These are phyloP conservation scores for Geotrichum carabidarum DNA, from an alignment of 1,139 yeast species.

Conservation along the genomic window DNA sequence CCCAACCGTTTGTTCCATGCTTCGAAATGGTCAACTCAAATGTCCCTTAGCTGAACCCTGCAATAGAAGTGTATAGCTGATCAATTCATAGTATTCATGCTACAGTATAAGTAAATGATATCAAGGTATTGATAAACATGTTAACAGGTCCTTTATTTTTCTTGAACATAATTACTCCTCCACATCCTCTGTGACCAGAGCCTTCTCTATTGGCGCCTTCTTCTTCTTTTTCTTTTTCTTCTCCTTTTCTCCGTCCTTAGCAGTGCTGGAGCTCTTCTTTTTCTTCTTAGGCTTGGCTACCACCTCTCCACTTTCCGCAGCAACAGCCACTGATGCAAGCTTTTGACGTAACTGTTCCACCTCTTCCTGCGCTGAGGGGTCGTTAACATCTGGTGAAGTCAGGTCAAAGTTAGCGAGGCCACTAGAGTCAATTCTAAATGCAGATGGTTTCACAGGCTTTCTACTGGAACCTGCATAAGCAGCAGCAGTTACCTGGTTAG, in stretches of 20 bases:
- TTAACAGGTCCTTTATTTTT: no score
- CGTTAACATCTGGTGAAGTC: conserved; percentile 15
- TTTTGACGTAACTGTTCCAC: conserved; percentile 27
- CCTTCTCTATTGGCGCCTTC: not conserved
- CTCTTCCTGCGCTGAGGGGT: conserved; percentile 19
- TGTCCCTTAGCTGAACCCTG: no score
- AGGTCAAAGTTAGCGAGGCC: conserved; percentile 21
- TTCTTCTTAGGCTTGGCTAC: conserved; percentile 28
- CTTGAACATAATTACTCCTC: not conserved
- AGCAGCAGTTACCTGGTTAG: conserved; percentile 4
- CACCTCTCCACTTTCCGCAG: conserved; percentile 19
- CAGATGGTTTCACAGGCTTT: conserved; percentile 19
- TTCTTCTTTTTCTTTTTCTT: conserved; percentile 21
- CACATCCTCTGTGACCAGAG: not conserved
- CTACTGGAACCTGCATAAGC: conserved; percentile 8
- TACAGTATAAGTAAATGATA: no score
- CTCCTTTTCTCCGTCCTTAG: conserved; percentile 18
- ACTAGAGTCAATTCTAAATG: conserved; percentile 25
- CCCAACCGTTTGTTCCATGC: no score
- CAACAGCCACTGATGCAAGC: conserved; percentile 12
- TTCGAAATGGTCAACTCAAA: no score
- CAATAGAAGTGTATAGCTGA: no score
- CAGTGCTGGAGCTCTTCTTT: conserved; percentile 21
- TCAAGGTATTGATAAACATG: no score
- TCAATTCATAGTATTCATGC: no score